Evolutionary conservation across 345 rosid species (phyloP).

Genomic region (Garcia nutans): DNA sequence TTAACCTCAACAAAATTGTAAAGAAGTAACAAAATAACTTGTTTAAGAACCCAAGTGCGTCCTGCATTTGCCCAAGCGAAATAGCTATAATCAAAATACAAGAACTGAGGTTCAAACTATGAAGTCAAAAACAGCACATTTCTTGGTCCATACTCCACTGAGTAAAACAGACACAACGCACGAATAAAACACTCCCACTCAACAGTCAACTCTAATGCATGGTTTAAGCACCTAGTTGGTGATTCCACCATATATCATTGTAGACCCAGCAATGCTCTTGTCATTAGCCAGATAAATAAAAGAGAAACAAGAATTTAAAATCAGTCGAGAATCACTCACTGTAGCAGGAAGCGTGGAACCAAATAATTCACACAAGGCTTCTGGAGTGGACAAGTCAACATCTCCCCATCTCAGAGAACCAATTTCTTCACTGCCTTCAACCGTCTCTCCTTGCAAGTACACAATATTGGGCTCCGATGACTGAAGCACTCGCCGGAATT

Average conservation of each 20-base stretch:
- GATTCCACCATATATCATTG: neutral
- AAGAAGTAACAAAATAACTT: neutral
- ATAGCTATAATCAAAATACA: neutral
- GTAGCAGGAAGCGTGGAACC: conserved; percentile 76
- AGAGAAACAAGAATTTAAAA: conserved; percentile 4
- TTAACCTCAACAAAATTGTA: neutral
- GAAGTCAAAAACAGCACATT: neutral
- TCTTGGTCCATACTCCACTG: neutral
- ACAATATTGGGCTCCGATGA: conserved; percentile 65
- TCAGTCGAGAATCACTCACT: conserved; percentile 48
- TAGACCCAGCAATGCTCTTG: neutral
- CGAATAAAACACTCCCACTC: neutral
- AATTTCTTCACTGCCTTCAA: conserved; percentile 63
- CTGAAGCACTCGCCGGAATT: conserved; percentile 58
- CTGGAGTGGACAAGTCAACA: conserved; percentile 70
- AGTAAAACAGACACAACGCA: neutral
- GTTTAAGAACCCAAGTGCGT: neutral
- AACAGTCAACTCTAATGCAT: neutral
- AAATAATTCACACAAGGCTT: conserved; percentile 62
- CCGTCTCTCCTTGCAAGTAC: conserved; percentile 76
- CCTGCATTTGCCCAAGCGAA: neutral
- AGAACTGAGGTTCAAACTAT: neutral
- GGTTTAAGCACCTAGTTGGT: neutral
- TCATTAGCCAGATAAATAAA: neutral
- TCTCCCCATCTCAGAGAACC: conserved; percentile 64